A percentile compares a stretch with the other conserved stretches of the same genome.
phyloP scores from a whole-genome alignment of 768 basidiomycete genomes.

The Lepiota brunneoincarnata region DNA sequence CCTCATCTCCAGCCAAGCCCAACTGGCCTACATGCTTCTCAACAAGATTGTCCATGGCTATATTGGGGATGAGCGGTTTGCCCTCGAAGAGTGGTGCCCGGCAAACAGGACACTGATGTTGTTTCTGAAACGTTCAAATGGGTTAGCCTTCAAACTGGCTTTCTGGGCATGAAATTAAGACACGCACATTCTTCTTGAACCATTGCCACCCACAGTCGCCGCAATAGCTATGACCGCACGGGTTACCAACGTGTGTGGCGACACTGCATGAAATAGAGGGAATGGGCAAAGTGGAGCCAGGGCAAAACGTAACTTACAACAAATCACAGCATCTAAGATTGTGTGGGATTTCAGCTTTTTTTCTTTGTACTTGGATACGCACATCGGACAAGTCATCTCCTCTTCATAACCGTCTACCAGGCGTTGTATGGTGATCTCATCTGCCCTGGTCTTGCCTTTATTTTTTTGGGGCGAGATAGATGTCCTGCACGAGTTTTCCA shows the following conservation, averaged over 20 bases:
- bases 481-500: slow-evolving; percentile 11
- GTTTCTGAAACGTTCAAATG: slow-evolving; percentile 28
- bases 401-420: slow-evolving; percentile 53
- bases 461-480: slow-evolving; percentile 19
- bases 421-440: slow-evolving; percentile 18
- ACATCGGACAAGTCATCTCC: slow-evolving; percentile 75
- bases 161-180: slow-evolving; percentile 1
- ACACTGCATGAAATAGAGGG: slow-evolving; percentile 37
- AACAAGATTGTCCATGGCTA: slow-evolving; percentile 56
- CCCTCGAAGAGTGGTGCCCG: slow-evolving; percentile 40
- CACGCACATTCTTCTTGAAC: slow-evolving; percentile 50
- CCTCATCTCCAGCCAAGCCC: slow-evolving; percentile 38
- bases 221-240: slow-evolving; percentile 75
- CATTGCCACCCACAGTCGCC: slow-evolving; percentile 65
- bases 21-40: slow-evolving; percentile 57
- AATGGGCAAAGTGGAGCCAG: background rate
- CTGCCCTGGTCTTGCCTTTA: slow-evolving; percentile 45
- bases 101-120: slow-evolving; percentile 56
- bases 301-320: slow-evolving; percentile 43
- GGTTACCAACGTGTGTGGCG: slow-evolving; percentile 59
- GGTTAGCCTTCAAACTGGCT: slow-evolving; percentile 8
- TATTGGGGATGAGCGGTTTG: slow-evolving; percentile 61
- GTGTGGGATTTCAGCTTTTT: slow-evolving; percentile 11
- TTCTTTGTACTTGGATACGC: slow-evolving; percentile 23
- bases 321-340: slow-evolving; percentile 64